Conservation (phyloP, 495 filamentous ascomycete species). For the Amniculicola lignicola region DNA sequence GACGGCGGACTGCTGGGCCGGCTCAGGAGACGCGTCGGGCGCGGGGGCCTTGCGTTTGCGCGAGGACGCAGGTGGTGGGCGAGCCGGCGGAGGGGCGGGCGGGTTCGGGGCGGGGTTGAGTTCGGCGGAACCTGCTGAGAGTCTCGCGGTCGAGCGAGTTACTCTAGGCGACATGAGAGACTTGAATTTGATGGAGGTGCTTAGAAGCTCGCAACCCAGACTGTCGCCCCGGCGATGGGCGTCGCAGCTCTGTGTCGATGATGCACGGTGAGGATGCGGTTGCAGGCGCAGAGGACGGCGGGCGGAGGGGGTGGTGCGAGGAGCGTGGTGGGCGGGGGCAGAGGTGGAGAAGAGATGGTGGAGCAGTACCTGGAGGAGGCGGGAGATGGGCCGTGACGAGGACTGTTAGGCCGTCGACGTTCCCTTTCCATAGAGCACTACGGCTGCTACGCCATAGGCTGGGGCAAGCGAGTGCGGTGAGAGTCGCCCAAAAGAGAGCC, state of each 20-base stretch:
- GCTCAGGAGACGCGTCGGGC: constrained; percentile 35
- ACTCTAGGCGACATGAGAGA: constrained; percentile 46
- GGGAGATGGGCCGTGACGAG: constrained; percentile 26
- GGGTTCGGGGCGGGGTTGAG: constrained; percentile 31
- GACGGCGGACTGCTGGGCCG: constrained; percentile 15
- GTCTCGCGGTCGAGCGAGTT: constrained; percentile 45
- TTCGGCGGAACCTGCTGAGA: constrained; percentile 39
- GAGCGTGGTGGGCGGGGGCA: neutral
- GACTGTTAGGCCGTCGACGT: constrained; percentile 33
- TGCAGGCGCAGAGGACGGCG: constrained; percentile 8
- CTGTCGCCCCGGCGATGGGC: constrained; percentile 29
- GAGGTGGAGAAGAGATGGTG: constrained; percentile 27
- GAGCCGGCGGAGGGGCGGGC: constrained; percentile 23
- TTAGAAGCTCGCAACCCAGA: constrained; percentile 29
- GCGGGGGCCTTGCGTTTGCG: constrained; percentile 45
- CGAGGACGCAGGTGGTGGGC: constrained; percentile 15
- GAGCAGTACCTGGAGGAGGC: constrained; percentile 29
- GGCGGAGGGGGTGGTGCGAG: constrained; percentile 7
- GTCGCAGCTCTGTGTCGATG: constrained; percentile 33
- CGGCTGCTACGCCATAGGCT: constrained; percentile 36
- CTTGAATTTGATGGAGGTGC: constrained; percentile 16
- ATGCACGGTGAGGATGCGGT: constrained; percentile 25
- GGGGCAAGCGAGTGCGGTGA: constrained; percentile 28
- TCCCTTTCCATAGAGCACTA: constrained; percentile 33
- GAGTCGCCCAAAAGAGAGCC: neutral